These are phyloP conservation scores for Coniochaeta hoffmannii DNA, from an alignment of 2,329 filamentous ascomycete species.

Conservation along the genomic window DNA sequence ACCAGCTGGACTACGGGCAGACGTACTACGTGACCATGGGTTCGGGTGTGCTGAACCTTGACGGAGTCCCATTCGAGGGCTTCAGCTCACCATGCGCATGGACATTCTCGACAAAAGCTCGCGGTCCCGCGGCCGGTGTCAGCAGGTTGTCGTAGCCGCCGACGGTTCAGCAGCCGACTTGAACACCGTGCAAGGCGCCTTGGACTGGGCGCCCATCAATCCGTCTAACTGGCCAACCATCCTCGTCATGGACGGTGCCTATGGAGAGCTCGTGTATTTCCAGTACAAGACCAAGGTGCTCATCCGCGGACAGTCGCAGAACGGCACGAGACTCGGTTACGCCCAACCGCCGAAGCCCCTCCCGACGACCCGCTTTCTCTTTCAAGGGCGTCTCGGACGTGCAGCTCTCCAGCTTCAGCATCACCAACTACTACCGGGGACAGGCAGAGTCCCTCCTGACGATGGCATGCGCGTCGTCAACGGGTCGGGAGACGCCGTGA, in stretches of 20 bases:
- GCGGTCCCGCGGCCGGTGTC: neutral
- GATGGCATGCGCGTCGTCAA: conserved; percentile 5
- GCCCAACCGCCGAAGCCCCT: conserved; percentile 5
- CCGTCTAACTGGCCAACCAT: neutral
- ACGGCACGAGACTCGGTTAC: conserved; percentile 6
- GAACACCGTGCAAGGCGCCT: conserved; percentile 7
- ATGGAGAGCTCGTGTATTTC: conserved; percentile 7
- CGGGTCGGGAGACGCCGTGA: conserved; percentile 7
- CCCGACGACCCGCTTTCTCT: conserved; percentile 5
- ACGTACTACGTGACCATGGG: conserved; percentile 6
- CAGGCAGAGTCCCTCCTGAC: conserved; percentile 7
- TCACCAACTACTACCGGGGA: conserved; percentile 8
- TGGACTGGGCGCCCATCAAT: conserved; percentile 7
- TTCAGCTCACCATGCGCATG: conserved; percentile 4
- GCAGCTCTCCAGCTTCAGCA: conserved; percentile 4
- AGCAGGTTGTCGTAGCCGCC: conserved; percentile 1
- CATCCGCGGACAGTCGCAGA: conserved; percentile 2
- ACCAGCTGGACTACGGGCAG: conserved; percentile 5
- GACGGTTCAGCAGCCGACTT: conserved; percentile 8
- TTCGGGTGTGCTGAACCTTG: neutral
- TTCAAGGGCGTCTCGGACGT: conserved; percentile 6
- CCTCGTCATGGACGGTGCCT: conserved; percentile 5
- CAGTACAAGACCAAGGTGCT: conserved; percentile 6
- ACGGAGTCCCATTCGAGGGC: conserved; percentile 2
- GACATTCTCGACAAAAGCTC: conserved; percentile 5